A percentile compares a stretch with the other conserved stretches of the same genome.
Evolutionary conservation across 2,329 filamentous ascomycete species (phyloP).

Genomic region (Plectosphaerella cucumerina): DNA sequence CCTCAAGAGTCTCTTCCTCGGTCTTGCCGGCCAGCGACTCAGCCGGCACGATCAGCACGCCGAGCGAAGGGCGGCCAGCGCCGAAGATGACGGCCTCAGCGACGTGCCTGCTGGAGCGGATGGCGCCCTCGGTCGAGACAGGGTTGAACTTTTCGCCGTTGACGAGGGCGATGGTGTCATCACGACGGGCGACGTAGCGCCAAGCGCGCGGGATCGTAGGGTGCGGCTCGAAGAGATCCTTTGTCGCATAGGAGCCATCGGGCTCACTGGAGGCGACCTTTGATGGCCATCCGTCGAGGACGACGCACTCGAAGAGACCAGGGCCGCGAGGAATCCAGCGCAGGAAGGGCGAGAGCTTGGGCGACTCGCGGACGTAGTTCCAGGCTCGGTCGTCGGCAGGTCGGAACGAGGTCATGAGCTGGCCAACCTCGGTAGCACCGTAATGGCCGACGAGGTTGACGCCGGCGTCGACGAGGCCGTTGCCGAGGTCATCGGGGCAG

Average conservation of each 20-base stretch:
- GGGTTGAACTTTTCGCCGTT: conserved; percentile 70
- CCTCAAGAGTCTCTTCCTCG: conserved; percentile 21
- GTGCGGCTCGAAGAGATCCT: conserved; percentile 59
- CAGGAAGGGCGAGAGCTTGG: conserved; percentile 32
- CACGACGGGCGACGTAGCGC: conserved; percentile 58
- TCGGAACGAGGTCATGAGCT: conserved; percentile 57
- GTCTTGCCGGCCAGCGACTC: conserved; percentile 9
- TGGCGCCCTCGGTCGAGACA: conserved; percentile 52
- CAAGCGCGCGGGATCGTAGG: conserved; percentile 47
- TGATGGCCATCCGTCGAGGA: conserved; percentile 31
- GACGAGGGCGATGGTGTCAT: conserved; percentile 56
- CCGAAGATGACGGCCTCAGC: conserved; percentile 59
- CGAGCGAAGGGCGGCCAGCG: conserved; percentile 49
- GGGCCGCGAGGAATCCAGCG: conserved; percentile 25
- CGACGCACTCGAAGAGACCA: conserved; percentile 29
- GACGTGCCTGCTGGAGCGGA: conserved; percentile 39
- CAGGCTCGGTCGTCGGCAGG: conserved; percentile 49
- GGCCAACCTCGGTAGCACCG: conserved; percentile 57
- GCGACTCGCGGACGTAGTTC: conserved; percentile 53
- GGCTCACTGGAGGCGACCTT: conserved; percentile 52
- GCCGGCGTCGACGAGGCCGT: conserved; percentile 45
- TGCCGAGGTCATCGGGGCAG: conserved; percentile 56
- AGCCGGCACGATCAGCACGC: conserved; percentile 47
- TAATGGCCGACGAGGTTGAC: conserved; percentile 54
- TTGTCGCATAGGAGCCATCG: conserved; percentile 58